A percentile compares a stretch with the other conserved stretches of the same genome.
Evolutionary conservation across 495 filamentous ascomycete species (phyloP).

Genomic region (Apiosordaria backusii): DNA sequence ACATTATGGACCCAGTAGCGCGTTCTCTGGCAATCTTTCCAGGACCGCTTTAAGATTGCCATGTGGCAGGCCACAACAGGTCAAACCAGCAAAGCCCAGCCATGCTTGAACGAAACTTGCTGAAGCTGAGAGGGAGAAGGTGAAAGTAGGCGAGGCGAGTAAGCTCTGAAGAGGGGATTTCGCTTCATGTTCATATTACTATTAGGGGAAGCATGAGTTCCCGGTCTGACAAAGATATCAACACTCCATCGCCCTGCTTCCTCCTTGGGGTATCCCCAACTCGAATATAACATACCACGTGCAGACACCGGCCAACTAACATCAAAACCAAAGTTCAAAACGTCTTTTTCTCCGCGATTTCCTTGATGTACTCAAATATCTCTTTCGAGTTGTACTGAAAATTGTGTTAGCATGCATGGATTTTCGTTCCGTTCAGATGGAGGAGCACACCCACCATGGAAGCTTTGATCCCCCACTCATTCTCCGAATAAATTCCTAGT

Average conservation of each 20-base stretch:
- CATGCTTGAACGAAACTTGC: too few relatives aligned
- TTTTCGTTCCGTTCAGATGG: not conserved
- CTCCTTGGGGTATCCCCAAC: not conserved
- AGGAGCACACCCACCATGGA: constrained; percentile 36
- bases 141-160: not conserved
- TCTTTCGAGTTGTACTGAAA: constrained; percentile 43
- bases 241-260: not conserved
- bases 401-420: not conserved
- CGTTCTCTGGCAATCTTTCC: not conserved
- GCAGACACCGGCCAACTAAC: not conserved
- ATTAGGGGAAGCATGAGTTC: not conserved
- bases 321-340: too few relatives aligned
- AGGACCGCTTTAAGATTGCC: not conserved
- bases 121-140: not conserved
- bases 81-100: too few relatives aligned
- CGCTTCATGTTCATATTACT: not conserved
- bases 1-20: not conserved
- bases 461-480: constrained; percentile 64
- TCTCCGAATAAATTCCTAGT: constrained; percentile 61
- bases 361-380: constrained; percentile 30
- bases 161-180: not conserved
- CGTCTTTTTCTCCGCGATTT: not conserved
- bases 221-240: not conserved
- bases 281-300: not conserved
- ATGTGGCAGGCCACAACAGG: not conserved